phyloP scores from a whole-genome alignment of 2,329 filamentous ascomycete genomes.

The Clarireedia monteithiana region DNA sequence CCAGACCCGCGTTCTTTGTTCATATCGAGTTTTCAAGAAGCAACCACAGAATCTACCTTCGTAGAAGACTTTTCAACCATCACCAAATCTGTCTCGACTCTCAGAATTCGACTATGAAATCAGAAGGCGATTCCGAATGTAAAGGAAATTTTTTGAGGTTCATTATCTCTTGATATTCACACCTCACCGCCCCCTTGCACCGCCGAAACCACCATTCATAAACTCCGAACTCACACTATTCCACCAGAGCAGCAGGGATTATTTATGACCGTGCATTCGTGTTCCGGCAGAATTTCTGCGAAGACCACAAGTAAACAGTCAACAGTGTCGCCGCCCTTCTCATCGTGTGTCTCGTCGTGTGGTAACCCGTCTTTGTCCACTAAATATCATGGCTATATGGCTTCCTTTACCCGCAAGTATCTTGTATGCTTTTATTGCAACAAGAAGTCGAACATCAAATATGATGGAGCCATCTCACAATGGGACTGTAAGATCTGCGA shows the following conservation, averaged over 20 bases:
- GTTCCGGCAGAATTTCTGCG: background rate
- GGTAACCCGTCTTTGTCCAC: background rate
- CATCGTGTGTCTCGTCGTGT: background rate
- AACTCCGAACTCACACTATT: background rate
- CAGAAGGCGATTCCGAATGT: too few species aligned
- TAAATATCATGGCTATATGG: constrained; percentile 21
- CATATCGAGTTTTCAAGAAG: too few species aligned
- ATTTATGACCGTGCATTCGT: background rate
- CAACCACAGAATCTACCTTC: too few species aligned
- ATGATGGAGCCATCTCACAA: constrained; percentile 49
- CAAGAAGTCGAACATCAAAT: constrained; percentile 51
- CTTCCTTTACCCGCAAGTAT: constrained; percentile 19
- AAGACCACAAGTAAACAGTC: background rate
- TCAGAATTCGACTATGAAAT: too few species aligned
- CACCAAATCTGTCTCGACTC: too few species aligned
- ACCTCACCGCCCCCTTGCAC: background rate
- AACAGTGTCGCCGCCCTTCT: background rate
- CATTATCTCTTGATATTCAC: background rate
- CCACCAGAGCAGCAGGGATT: background rate
- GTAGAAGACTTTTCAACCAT: too few species aligned
- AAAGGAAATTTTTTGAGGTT: background rate
- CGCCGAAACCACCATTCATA: background rate
- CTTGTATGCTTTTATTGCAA: constrained; percentile 82
- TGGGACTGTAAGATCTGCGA: constrained; percentile 76
- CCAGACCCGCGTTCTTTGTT: too few species aligned